A percentile compares a stretch with the other conserved stretches of the same genome.
Evolutionary conservation across 129 eudicot genomes (phyloP).

Genomic region (Escallonia herrerae): DNA sequence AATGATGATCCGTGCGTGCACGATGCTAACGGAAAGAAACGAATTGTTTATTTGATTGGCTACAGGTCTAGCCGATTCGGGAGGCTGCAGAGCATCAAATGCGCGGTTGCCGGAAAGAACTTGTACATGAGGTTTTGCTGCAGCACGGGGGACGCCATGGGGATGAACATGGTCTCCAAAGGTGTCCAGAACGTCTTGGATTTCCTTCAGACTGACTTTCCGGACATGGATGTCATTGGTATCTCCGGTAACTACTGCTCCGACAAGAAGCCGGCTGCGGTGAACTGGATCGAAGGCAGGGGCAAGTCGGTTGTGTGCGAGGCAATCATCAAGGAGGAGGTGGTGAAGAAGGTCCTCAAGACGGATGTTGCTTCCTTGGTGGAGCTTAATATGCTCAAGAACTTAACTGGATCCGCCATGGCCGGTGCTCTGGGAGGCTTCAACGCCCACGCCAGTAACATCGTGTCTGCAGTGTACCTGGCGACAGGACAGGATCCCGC

Average conservation of each 20-base stretch:
- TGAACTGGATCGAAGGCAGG: conserved; percentile 54
- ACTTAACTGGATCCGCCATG: conserved; percentile 59
- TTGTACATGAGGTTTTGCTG: conserved; percentile 53
- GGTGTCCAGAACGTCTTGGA: conserved; percentile 53
- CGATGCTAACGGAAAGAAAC: too few relatives aligned
- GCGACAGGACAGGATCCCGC: conserved; percentile 77
- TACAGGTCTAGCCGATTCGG: conserved; percentile 63
- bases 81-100: conserved; percentile 43
- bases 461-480: conserved; percentile 48
- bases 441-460: conserved; percentile 66
- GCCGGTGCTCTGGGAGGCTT: conserved; percentile 77
- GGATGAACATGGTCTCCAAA: conserved; percentile 61
- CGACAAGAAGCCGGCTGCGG: conserved; percentile 54
- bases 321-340: conserved; percentile 50
- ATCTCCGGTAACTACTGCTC: conserved; percentile 70
- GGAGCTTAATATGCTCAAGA: conserved; percentile 70
- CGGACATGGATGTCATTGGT: conserved; percentile 60
- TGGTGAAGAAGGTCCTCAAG: conserved; percentile 52
- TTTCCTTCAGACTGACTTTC: conserved; percentile 41
- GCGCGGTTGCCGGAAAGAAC: conserved; percentile 61
- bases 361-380: conserved; percentile 49
- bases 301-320: conserved; percentile 55
- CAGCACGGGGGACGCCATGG: conserved; percentile 81
- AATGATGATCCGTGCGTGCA: too few relatives aligned
- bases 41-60: not conserved